phyloP scores from a whole-genome alignment of 257 asterid species.

The Solanum boliviense region DNA sequence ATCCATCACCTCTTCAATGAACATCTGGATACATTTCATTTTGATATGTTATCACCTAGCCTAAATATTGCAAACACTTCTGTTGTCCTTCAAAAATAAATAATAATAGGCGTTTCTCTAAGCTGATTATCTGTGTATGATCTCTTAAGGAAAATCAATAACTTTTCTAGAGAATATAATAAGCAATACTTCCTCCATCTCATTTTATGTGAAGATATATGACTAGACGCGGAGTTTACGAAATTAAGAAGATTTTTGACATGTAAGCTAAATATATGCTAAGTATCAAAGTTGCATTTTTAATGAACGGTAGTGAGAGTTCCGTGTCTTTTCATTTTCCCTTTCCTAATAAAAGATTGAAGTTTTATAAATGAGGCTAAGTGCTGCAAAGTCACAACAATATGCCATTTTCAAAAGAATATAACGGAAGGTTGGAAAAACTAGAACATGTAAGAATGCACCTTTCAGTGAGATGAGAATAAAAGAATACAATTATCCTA shows the following conservation, averaged over 20 bases:
- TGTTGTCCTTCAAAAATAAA: not conserved
- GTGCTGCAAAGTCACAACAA: not conserved
- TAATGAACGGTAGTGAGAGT: not conserved
- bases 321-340: not conserved
- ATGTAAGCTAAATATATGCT: not conserved
- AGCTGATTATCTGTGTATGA: not conserved
- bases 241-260: not conserved
- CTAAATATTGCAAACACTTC: not conserved
- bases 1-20: constrained; percentile 3
- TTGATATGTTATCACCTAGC: not conserved
- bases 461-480: not conserved
- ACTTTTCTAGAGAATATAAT: not conserved
- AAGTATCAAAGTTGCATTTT: not conserved
- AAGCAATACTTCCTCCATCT: not conserved
- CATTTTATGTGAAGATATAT: not conserved
- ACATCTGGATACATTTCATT: not conserved
- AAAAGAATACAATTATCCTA: not conserved
- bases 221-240: not conserved
- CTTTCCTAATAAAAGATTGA: not conserved
- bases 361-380: not conserved
- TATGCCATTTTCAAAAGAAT: not conserved
- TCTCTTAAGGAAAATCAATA: not conserved
- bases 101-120: not conserved
- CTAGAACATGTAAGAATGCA: not conserved
- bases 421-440: not conserved